Base-by-base conservation (phyloP, 495 filamentous ascomycete species). In the Penicillium silybi region DNA sequence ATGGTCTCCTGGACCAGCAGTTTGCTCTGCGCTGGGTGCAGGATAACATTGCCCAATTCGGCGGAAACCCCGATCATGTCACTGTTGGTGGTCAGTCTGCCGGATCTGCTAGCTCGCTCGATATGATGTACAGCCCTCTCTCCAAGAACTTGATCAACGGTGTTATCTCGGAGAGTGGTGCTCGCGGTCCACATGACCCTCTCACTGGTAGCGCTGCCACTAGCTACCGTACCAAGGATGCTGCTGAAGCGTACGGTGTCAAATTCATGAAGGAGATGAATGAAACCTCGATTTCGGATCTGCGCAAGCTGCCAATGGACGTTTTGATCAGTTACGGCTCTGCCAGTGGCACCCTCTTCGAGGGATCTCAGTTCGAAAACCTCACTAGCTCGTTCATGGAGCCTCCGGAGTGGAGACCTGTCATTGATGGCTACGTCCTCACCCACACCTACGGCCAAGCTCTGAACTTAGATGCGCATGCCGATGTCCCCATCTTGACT, bases 21-120 rank as follows among this genome's bases (percentile, higher is more conserved):
- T 66, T 66, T 44, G 72, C 70, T 7, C 53, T 73, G 8, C 62
- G 68, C 50, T 80, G 75, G 75, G 70, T 77, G 4, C 70, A 77
- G 35, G 65, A 67, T 41, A 69, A 78, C 45, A 76, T 80, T 44
- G 57, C 51, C 29, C 54, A 74, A 8, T 67, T 78, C 22, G 74
- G 73, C 16, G 75, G 75, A 6, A 68, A 76, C 56, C 62, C 71
- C 35, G 55, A 52, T 19, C 60, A 69, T 7, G 70, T 76, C 16
- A 76, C 69, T 0, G 63, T 74, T 4, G 69, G 72, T 57, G 76
- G 73, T 17, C 68, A 73, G 25, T 75, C 69, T 13, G 79, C 79
- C 7, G 76, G 80, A n/a, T 79, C 66, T 29, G 76, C 77, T 19
- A 71, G 65, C 18, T 72, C 52, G 3, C 41, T 53, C 39, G 48